A percentile compares a stretch with the other conserved stretches of the same genome.
Evolutionary conservation across 129 eudicot genomes (phyloP).

Genomic region (Flaveria trinervia): DNA sequence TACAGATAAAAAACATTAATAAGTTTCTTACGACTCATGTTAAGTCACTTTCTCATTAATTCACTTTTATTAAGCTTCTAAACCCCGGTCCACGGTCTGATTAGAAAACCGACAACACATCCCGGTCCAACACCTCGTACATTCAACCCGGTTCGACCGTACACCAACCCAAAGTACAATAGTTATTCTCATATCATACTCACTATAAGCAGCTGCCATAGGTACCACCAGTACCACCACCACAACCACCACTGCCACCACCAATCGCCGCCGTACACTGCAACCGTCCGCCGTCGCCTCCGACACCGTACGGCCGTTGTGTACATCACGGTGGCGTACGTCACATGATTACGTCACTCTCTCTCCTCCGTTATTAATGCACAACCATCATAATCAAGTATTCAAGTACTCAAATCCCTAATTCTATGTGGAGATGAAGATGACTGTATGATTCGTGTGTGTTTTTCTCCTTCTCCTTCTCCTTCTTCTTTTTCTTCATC

Average conservation of each 20-base stretch:
- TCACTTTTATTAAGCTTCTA: too few relatives aligned
- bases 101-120: not conserved
- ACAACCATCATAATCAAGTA: conserved; percentile 19
- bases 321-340: conserved; percentile 26
- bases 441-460: conserved; percentile 4
- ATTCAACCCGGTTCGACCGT: conserved; percentile 6
- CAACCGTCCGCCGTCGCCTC: conserved; percentile 30
- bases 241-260: not conserved
- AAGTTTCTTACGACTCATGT: too few relatives aligned
- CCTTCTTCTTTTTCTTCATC: not conserved
- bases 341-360: conserved; percentile 32
- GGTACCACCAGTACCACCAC: not conserved
- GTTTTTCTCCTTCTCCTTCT: not conserved
- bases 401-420: not conserved
- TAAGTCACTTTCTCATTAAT: too few relatives aligned
- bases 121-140: not conserved
- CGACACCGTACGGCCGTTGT: conserved; percentile 19
- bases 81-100: not conserved
- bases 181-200: conserved; percentile 15
- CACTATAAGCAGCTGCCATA: conserved; percentile 19
- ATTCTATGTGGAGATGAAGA: conserved; percentile 3
- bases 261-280: conserved; percentile 11
- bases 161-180: conserved; percentile 23
- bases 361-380: conserved; percentile 28
- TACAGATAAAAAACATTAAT: too few relatives aligned